These are phyloP conservation scores for Eugenia klotzschiana DNA, from an alignment of 441 rosid genomes.

Conservation along the genomic window DNA sequence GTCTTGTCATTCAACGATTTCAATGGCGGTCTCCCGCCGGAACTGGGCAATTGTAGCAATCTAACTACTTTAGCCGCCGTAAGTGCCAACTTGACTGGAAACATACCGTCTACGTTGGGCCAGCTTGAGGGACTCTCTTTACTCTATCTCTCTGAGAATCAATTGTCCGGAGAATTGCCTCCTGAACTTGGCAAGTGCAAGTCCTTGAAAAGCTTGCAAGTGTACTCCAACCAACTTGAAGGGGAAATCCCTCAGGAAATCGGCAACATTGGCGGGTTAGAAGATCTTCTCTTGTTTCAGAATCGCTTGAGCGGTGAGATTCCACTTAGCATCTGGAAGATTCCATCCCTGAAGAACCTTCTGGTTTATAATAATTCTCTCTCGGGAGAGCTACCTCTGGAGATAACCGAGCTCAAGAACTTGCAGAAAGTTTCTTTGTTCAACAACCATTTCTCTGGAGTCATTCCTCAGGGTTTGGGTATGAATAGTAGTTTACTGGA, in stretches of 20 bases:
- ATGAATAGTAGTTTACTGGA: constrained; percentile 41
- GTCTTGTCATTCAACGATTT: constrained; percentile 47
- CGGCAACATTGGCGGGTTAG: constrained; percentile 27
- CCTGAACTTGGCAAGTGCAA: constrained; percentile 53
- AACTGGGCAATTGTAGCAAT: constrained; percentile 45
- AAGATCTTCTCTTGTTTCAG: constrained; percentile 37
- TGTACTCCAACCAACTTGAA: constrained; percentile 40
- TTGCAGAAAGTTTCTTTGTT: constrained; percentile 34
- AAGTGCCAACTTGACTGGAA: constrained; percentile 32
- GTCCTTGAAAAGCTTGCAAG: constrained; percentile 25
- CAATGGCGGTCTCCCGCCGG: constrained; percentile 42
- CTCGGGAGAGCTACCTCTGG: constrained; percentile 49
- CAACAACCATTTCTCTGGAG: constrained; percentile 43
- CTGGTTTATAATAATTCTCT: constrained; percentile 42
- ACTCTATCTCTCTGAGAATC: constrained; percentile 47
- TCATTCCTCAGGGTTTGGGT: constrained; percentile 48
- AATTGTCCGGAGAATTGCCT: constrained; percentile 53
- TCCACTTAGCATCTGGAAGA: constrained; percentile 57
- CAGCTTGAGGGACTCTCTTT: constrained; percentile 13
- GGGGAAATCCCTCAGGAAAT: constrained; percentile 52
- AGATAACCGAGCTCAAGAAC: constrained; percentile 41
- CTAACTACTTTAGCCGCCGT: constrained; percentile 19
- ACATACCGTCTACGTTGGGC: constrained; percentile 58
- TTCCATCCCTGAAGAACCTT: constrained; percentile 32
- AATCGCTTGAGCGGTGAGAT: constrained; percentile 52